These are phyloP conservation scores for Ananas comosus DNA, from an alignment of 176 grass and related monocot genomes.

Conservation along the genomic window DNA sequence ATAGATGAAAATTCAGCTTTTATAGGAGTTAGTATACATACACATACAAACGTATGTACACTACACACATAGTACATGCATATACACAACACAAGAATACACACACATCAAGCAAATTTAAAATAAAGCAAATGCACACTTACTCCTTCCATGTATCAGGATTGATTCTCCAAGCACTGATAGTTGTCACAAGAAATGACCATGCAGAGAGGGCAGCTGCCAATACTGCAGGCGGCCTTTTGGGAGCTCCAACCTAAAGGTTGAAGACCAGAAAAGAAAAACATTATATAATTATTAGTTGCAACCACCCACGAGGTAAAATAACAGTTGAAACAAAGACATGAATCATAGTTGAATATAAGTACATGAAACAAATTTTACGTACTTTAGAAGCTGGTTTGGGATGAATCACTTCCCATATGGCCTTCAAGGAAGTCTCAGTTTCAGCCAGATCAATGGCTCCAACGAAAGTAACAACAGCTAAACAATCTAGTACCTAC, in stretches of 20 bases:
- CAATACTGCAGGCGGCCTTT: slow-evolving; percentile 55
- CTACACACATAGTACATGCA: too few relatives aligned
- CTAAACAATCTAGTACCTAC: slow-evolving; percentile 69
- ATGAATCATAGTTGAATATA: neutral
- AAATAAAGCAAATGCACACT: slow-evolving; percentile 10
- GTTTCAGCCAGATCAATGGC: slow-evolving; percentile 63
- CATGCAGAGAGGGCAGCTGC: slow-evolving; percentile 81
- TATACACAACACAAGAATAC: neutral
- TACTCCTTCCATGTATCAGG: slow-evolving; percentile 92
- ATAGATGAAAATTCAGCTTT: too few relatives aligned
- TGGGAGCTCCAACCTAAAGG: slow-evolving; percentile 61
- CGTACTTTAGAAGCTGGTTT: slow-evolving; percentile 77
- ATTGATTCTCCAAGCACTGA: slow-evolving; percentile 77
- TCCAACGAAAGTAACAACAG: slow-evolving; percentile 62
- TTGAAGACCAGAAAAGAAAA: neutral
- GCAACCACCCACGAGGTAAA: neutral
- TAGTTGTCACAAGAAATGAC: slow-evolving; percentile 86
- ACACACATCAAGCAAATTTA: neutral
- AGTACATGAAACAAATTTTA: slow-evolving; percentile 16
- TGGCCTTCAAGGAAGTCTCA: slow-evolving; percentile 56
- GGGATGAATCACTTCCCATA: slow-evolving; percentile 86
- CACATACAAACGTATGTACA: too few relatives aligned
- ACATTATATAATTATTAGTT: neutral
- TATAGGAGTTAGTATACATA: too few relatives aligned
- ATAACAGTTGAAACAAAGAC: neutral